Evolutionary conservation across 148 eudicot genomes (phyloP), one percentile per base, ranked within the genome.

Genomic region (Vaccinium myrtillus): DNA sequence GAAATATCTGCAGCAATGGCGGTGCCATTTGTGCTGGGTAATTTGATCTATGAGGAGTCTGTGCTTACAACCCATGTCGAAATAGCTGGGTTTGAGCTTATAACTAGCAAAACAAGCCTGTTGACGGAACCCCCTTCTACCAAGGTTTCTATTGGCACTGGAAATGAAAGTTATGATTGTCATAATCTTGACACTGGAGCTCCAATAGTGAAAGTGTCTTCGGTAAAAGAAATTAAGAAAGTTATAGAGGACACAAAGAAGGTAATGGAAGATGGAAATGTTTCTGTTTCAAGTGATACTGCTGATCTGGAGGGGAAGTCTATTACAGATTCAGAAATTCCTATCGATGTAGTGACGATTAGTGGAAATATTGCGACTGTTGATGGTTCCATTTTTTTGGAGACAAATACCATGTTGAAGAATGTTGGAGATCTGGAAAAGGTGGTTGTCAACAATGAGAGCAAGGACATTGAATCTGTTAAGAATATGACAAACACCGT

Each of bases 21-120:
- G 46, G 78, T 88, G 86, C 87, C 89, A 49, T 87, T 87, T 91
- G 82, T 87, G 80, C 81, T 87, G 81, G 91, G 89, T 81, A 81
- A 83, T 56, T 83, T 87, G 79, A 79, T 88, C 43, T 83, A 84
- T 79, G 91, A 89, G 77, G 91, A 88, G 67, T 84, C 88, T 23
- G 77, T 89, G 36, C 70, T 82, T 27, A 39, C 86, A 74, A 86
- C 78, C 70, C 80, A 79, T 69, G 75, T 86, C 56, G 85, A 89
- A 59, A 84, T 90, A 84, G 63, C 76, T 77, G 91, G 87, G 86
- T 74, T 84, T 19, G 85, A 84, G 63, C 86, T 87, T 59, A 82
- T 80, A 73, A 39, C 86, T 61, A 82, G 75, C 87, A 58, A 63
- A 61, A 84, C 54, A 32, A 78, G 83, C 80, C 80, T 83, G 32